Conservation (phyloP, 768 basidiomycete species). For the Auriscalpium microsporum region DNA sequence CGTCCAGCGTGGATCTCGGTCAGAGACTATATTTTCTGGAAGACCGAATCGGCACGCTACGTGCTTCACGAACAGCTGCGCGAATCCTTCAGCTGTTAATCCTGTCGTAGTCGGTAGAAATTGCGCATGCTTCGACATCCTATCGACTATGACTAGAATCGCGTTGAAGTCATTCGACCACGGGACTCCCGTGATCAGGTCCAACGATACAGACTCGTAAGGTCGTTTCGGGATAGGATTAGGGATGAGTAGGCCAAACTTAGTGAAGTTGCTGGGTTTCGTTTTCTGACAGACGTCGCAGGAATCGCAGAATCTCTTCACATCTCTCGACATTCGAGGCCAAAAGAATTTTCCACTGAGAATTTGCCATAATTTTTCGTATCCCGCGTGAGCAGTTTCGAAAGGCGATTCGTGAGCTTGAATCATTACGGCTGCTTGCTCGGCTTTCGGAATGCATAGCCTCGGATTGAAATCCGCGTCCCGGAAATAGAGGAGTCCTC, state of each 20-base stretch:
- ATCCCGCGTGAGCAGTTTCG: slow-evolving; percentile 6
- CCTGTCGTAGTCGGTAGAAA: slow-evolving; percentile 19
- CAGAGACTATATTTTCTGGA: no score
- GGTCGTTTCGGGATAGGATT: slow-evolving; percentile 8
- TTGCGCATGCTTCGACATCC: slow-evolving; percentile 18
- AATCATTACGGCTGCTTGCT: neutral
- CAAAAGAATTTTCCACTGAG: neutral
- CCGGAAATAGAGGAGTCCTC: no score
- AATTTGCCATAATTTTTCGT: slow-evolving; percentile 1
- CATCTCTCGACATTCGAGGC: slow-evolving; percentile 6
- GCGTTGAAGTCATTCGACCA: slow-evolving; percentile 5
- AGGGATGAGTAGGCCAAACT: slow-evolving; percentile 5
- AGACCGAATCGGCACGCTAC: neutral
- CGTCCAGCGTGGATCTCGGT: neutral
- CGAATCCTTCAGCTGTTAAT: slow-evolving; percentile 1
- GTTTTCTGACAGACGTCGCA: slow-evolving; percentile 14
- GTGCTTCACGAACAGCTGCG: slow-evolving; percentile 3
- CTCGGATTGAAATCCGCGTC: no score
- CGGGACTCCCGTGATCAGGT: slow-evolving; percentile 7
- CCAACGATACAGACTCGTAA: slow-evolving; percentile 11
- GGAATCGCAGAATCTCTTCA: neutral
- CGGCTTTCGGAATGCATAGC: slow-evolving; percentile 1
- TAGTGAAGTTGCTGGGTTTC: no score
- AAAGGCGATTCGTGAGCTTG: slow-evolving; percentile 7
- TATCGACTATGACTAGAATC: slow-evolving; percentile 14